A percentile compares a stretch with the other conserved stretches of the same genome.
Conservation (phyloP, 768 basidiomycete genomes). For the Phlebiopsis gigantea region DNA sequence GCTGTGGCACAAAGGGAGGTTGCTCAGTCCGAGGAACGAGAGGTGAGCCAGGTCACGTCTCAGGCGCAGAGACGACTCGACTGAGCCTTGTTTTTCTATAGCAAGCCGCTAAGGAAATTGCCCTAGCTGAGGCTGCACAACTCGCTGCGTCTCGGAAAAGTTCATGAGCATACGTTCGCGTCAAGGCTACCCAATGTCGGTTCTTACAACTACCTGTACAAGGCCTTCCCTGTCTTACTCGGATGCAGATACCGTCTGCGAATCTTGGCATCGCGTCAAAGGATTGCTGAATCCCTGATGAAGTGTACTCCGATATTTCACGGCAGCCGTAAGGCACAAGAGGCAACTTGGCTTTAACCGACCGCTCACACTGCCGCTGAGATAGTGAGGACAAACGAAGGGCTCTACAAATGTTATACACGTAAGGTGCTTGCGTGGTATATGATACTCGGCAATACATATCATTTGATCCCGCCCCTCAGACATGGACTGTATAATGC, state of each 20-base stretch:
- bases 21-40: neutral
- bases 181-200: neutral
- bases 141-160: neutral
- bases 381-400: no score
- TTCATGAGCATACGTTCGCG: neutral
- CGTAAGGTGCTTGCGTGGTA: neutral
- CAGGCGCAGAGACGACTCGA: no score
- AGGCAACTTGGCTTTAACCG: no score
- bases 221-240: neutral
- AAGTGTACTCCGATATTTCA: neutral
- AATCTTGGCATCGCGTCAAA: neutral
- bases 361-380: no score
- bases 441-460: neutral
- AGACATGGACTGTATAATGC: neutral
- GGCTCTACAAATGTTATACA: neutral
- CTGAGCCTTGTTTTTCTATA: neutral
- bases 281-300: neutral
- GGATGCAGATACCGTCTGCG: neutral
- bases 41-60: neutral
- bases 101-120: slow-evolving; percentile 3
- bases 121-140: slow-evolving; percentile 1
- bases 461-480: neutral
- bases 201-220: neutral
- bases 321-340: neutral
- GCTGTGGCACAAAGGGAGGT: slow-evolving; percentile 4